phyloP scores from a whole-genome alignment of 192 early-diverging fungal species.

The Gorgonomyces haynaldii region DNA sequence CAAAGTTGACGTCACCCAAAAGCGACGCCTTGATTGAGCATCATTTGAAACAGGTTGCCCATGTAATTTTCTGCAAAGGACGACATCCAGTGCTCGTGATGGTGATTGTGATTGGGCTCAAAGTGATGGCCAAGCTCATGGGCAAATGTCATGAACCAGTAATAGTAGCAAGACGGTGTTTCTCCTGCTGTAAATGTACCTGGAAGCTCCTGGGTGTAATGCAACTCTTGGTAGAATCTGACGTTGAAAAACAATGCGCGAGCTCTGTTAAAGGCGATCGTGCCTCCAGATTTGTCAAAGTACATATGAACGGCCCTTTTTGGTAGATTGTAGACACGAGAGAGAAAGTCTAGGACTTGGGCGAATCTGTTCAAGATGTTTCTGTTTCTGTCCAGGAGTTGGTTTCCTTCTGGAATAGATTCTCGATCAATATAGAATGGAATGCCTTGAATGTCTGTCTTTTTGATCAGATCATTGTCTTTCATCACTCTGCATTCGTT shows the following conservation, averaged over 20 bases:
- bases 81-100: conserved; percentile 73
- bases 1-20: too few relatives aligned
- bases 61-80: conserved; percentile 56
- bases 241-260: conserved; percentile 74
- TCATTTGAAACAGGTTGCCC: conserved; percentile 1
- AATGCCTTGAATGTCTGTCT: conserved; percentile 7
- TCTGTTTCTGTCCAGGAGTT: background rate
- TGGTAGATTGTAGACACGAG: conserved; percentile 52
- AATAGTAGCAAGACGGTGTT: conserved; percentile 31
- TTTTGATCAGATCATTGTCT: conserved; percentile 27
- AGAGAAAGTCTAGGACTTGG: conserved; percentile 17
- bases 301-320: conserved; percentile 56
- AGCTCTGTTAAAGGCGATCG: conserved; percentile 73
- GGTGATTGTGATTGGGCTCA: conserved; percentile 45
- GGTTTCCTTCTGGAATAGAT: background rate
- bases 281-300: conserved; percentile 53
- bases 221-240: conserved; percentile 60
- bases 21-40: too few relatives aligned
- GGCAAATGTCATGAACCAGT: conserved; percentile 76
- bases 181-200: conserved; percentile 2
- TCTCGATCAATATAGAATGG: conserved; percentile 28
- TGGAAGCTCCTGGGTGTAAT: conserved; percentile 26
- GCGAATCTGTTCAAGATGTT: conserved; percentile 20
- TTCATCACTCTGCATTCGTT: conserved; percentile 18
- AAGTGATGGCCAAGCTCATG: conserved; percentile 75